Conservation (phyloP, 1,139 yeast genomes). For the Keqinozyma sinolaborantium region DNA sequence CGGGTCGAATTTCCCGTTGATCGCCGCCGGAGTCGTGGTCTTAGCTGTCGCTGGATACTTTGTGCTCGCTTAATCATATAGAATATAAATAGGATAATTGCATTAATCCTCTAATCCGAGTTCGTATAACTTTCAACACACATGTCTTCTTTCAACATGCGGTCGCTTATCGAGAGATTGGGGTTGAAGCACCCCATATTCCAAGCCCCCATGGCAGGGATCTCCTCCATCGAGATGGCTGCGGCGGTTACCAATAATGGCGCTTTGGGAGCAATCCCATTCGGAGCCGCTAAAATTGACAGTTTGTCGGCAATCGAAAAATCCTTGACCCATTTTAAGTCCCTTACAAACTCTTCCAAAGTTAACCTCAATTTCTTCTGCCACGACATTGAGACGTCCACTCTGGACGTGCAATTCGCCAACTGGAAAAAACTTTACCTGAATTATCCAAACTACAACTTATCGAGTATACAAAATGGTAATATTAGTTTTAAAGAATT, state of each 20-base stretch:
- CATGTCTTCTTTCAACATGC: not conserved
- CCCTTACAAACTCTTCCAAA: conserved; percentile 7
- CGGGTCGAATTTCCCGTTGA: conserved; percentile 24
- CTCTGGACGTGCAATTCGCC: conserved; percentile 13
- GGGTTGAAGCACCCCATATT: conserved; percentile 29
- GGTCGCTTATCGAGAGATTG: conserved; percentile 4
- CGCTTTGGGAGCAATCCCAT: conserved; percentile 45
- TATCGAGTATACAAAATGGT: conserved; percentile 17
- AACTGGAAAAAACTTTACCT: conserved; percentile 20
- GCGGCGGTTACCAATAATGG: conserved; percentile 34
- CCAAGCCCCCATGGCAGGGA: conserved; percentile 57
- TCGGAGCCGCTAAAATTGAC: conserved; percentile 20
- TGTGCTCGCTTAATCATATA: conserved; percentile 11
- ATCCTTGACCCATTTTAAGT: conserved; percentile 13
- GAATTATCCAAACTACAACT: conserved; percentile 1
- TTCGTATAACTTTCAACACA: not conserved
- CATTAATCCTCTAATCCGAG: not conserved
- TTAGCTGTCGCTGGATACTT: conserved; percentile 56
- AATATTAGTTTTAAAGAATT: conserved; percentile 36
- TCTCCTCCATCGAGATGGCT: conserved; percentile 39
- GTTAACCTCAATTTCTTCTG: conserved; percentile 49
- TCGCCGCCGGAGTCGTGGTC: conserved; percentile 49
- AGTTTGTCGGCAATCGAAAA: conserved; percentile 1
- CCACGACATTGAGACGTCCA: conserved; percentile 23
- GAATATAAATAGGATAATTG: too few species aligned